Conservation (phyloP, 345 rosid genomes). For the Leavenworthia alabamica region DNA sequence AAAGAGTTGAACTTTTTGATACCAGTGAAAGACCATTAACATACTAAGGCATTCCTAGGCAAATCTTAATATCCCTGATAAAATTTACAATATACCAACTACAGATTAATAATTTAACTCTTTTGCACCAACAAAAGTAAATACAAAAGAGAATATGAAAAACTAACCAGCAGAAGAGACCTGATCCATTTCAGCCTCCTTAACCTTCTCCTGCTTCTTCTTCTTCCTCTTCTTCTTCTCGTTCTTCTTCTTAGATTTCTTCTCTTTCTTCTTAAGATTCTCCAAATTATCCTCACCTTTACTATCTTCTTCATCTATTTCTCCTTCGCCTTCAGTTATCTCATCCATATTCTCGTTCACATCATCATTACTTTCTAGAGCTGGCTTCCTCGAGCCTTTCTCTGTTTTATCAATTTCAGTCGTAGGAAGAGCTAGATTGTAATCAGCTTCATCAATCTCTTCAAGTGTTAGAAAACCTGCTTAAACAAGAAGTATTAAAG, state of each 20-base stretch:
- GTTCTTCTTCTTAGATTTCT: constrained; percentile 33
- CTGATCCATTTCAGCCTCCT: constrained; percentile 28
- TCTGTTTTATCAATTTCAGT: constrained; percentile 26
- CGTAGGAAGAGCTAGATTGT: constrained; percentile 39
- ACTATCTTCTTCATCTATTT: neutral
- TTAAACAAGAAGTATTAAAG: constrained; percentile 1
- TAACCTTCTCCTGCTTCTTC: constrained; percentile 32
- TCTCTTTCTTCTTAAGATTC: constrained; percentile 34
- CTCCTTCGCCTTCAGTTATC: constrained; percentile 24
- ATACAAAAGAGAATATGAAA: neutral
- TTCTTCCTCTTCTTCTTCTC: constrained; percentile 23
- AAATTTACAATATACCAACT: neutral
- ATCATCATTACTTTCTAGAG: constrained; percentile 24
- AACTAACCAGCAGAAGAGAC: constrained; percentile 47
- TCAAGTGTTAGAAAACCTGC: constrained; percentile 88
- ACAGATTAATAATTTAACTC: neutral
- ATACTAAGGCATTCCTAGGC: neutral
- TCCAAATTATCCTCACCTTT: constrained; percentile 6
- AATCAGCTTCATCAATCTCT: constrained; percentile 78
- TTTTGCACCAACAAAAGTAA: neutral
- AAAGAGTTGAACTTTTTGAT: neutral
- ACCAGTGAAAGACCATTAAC: neutral
- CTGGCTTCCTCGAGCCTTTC: constrained; percentile 32
- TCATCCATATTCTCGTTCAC: constrained; percentile 25
- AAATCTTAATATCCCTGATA: neutral